A percentile compares a stretch with the other conserved stretches of the same genome.
Conservation (phyloP, 257 asterid species). For the Scutellaria minor region DNA sequence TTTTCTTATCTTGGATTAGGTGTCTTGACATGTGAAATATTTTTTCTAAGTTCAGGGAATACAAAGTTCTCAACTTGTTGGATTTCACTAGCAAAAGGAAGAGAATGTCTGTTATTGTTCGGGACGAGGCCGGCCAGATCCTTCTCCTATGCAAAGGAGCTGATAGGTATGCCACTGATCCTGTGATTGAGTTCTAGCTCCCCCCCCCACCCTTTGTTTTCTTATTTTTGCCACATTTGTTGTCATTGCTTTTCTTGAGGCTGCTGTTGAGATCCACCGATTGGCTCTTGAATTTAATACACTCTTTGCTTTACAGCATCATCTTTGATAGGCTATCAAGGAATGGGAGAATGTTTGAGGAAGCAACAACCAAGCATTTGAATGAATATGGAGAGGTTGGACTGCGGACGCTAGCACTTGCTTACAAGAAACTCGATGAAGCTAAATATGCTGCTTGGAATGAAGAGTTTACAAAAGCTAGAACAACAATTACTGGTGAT, state of each 20-base stretch:
- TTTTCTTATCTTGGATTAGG: constrained; percentile 22
- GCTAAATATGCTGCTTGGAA: constrained; percentile 82
- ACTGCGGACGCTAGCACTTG: constrained; percentile 90
- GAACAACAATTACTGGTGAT: constrained; percentile 75
- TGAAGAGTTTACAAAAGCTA: constrained; percentile 84
- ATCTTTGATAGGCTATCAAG: constrained; percentile 86
- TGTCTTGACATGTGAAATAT: constrained; percentile 28
- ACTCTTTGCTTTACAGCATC: constrained; percentile 64
- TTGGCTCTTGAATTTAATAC: constrained; percentile 30
- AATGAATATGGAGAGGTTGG: constrained; percentile 97
- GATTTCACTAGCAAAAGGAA: constrained; percentile 99
- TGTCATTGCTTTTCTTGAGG: constrained; percentile 17
- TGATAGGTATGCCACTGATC: constrained; percentile 67
- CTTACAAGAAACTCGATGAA: constrained; percentile 83
- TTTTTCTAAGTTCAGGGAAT: constrained; percentile 69
- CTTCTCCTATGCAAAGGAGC: constrained; percentile 98
- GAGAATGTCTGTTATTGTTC: constrained; percentile 91
- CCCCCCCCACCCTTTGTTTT: not conserved
- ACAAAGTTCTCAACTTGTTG: constrained; percentile 90
- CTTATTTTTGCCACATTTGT: constrained; percentile 10
- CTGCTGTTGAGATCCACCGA: constrained; percentile 11
- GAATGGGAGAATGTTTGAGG: constrained; percentile 76
- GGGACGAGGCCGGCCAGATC: constrained; percentile 80
- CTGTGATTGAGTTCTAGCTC: constrained; percentile 3
- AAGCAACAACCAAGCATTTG: constrained; percentile 81